phyloP scores from a whole-genome alignment of 2,329 filamentous ascomycete genomes.

The Cadophora gregata region DNA sequence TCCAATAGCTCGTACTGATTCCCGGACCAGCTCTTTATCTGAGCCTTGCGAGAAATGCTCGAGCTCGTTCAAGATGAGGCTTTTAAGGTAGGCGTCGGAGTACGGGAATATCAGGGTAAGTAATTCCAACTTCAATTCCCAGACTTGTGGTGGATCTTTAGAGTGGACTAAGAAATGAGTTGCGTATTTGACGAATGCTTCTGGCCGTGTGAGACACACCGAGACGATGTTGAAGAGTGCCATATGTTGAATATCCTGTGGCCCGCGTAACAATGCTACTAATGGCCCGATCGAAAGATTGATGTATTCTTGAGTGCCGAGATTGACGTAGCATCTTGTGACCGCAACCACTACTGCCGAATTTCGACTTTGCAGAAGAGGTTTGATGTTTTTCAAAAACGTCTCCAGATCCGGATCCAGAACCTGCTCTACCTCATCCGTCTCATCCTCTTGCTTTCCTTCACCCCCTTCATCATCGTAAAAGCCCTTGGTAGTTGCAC shows the following conservation, averaged over 20 bases:
- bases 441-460: conserved; percentile 49
- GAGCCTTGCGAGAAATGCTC: conserved; percentile 86
- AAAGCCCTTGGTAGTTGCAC: conserved; percentile 65
- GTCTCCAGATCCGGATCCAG: conserved; percentile 84
- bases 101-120: conserved; percentile 91
- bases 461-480: conserved; percentile 71
- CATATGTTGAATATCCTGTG: conserved; percentile 86
- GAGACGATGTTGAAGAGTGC: conserved; percentile 94
- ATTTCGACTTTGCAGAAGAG: conserved; percentile 91
- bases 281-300: conserved; percentile 80
- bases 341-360: conserved; percentile 91
- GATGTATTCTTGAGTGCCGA: conserved; percentile 81
- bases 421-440: conserved; percentile 58
- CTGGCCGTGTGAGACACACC: conserved; percentile 79
- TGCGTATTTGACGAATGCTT: conserved; percentile 84
- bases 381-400: conserved; percentile 78
- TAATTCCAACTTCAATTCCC: conserved; percentile 90
- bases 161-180: conserved; percentile 88
- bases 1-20: conserved; percentile 91
- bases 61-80: conserved; percentile 87
- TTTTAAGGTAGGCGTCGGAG: conserved; percentile 75
- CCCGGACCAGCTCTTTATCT: conserved; percentile 80
- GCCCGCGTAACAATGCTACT: conserved; percentile 81
- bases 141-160: conserved; percentile 80
- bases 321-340: conserved; percentile 80